Base-by-base conservation (phyloP, 495 filamentous ascomycete species). In the Polyplosphaeria fusca region DNA sequence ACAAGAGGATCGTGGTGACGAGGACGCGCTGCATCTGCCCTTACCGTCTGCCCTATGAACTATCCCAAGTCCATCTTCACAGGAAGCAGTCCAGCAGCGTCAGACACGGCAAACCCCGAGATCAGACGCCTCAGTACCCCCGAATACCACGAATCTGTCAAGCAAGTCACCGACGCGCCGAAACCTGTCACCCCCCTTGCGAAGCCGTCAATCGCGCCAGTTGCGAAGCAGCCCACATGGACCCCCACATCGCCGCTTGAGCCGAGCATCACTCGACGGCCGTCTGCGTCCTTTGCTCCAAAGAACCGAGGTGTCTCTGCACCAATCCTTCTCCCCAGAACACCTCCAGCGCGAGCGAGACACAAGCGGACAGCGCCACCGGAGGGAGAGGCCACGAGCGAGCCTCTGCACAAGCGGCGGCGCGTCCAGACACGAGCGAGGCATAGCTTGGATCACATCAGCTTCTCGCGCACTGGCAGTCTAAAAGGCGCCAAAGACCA, bases 31-130 rank as follows among this genome's bases (percentile, higher is more conserved):
- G n/a, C n/a, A n/a, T 24, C 50, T 5, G n/a, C n/a, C n/a, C n/a
- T n/a, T n/a, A n/a, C n/a, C n/a, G n/a, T n/a, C 28, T 27, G 40
- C 30, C 61, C 51, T 52, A 67, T 64, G 61, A 48, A 61, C 38
- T 37, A 43, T 12, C 60, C 64, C 30, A 58, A 32, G 27, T 67
- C 64, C 39, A 65, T 67, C 27, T 67, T 67, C 40, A 67, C 65
- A 40, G 65, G 57, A 59, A 59, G n/a, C 46, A 53, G 39, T 47
- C 9, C 52, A 12, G 24, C 38, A 28, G 7, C 26, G 1, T 14
- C 22, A 12, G 27, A 28, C 14, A 5, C 52, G 2, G 13, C 42
- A 27, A 38, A 46, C n/a, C 18, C 18, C 43, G 45, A 47, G 22
- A 20, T 30, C 35, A 42, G 52, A 20, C 60, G 52, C 14, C 46